These are phyloP conservation scores for Calonectria henricotiae DNA, from an alignment of 2,329 filamentous ascomycete species.

Conservation along the genomic window DNA sequence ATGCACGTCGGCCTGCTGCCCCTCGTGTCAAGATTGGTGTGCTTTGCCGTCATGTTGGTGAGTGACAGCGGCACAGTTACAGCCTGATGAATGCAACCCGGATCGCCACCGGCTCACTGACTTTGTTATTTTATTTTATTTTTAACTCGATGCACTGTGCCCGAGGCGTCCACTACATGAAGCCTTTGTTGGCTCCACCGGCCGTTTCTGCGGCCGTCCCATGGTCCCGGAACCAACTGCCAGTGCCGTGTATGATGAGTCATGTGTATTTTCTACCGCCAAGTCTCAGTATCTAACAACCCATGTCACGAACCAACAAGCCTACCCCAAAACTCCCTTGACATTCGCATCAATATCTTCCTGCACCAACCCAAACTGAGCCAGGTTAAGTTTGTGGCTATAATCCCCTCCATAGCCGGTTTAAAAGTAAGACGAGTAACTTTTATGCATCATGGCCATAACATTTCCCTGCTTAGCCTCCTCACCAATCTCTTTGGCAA, in stretches of 20 bases:
- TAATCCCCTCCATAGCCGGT: conserved; percentile 56
- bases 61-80: conserved; percentile 6
- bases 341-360: conserved; percentile 54
- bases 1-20: conserved; percentile 40
- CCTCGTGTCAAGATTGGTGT: conserved; percentile 38
- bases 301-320: background rate
- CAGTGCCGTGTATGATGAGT: conserved; percentile 5
- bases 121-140: background rate
- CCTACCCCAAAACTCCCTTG: conserved; percentile 31
- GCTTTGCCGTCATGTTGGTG: conserved; percentile 4
- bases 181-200: conserved; percentile 22
- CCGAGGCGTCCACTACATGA: conserved; percentile 2
- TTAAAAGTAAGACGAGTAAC: conserved; percentile 54
- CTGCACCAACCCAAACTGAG: conserved; percentile 49
- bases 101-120: conserved; percentile 14
- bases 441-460: conserved; percentile 43
- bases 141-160: conserved; percentile 30
- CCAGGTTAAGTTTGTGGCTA: conserved; percentile 53
- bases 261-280: background rate
- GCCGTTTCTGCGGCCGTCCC: conserved; percentile 31
- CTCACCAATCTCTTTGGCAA: conserved; percentile 39
- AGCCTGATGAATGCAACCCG: conserved; percentile 21
- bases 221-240: conserved; percentile 7
- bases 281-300: background rate
- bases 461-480: conserved; percentile 43